Percentiles rank a stretch among this genome's conserved stretches.
phyloP scores from a whole-genome alignment of 495 filamentous ascomycete species.

The Neurospora hispaniola region DNA sequence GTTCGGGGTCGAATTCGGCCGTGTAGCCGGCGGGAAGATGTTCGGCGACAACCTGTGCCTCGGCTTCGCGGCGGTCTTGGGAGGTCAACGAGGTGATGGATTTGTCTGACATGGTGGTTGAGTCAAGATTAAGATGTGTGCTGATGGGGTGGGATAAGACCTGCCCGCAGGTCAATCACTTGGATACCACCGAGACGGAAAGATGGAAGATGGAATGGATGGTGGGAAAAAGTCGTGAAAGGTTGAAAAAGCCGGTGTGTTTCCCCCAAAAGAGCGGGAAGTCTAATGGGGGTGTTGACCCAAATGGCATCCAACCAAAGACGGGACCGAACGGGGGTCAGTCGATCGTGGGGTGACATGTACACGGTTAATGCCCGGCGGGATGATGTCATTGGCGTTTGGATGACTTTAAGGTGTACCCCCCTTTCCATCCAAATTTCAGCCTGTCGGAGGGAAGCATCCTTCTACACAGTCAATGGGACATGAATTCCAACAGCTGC shows the following conservation, averaged over 20 bases:
- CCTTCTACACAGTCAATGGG: not conserved
- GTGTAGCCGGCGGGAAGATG: constrained; percentile 37
- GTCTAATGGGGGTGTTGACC: not conserved
- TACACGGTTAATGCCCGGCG: not conserved
- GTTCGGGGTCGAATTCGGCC: constrained; percentile 26
- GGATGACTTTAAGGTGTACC: not conserved
- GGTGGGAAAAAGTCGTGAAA: not conserved
- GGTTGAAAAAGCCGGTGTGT: not conserved
- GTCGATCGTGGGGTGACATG: not conserved
- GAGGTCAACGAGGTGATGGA: constrained; percentile 1
- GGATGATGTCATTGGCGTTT: not conserved
- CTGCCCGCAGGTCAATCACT: not conserved
- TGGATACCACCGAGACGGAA: not conserved
- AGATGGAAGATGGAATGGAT: not conserved
- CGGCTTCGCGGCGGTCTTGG: constrained; percentile 9
- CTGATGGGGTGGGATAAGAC: not conserved
- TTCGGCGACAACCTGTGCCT: constrained; percentile 31
- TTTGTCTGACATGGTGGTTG: not conserved
- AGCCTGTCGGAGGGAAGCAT: not conserved
- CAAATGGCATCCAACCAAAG: not conserved
- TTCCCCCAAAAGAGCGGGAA: not conserved
- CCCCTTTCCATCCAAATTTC: not conserved
- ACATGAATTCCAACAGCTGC: not conserved
- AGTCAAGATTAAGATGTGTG: not conserved
- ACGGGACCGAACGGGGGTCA: not conserved